phyloP scores from a whole-genome alignment of 1,284 basidiomycete genomes.

The Boletus chippewaensis region DNA sequence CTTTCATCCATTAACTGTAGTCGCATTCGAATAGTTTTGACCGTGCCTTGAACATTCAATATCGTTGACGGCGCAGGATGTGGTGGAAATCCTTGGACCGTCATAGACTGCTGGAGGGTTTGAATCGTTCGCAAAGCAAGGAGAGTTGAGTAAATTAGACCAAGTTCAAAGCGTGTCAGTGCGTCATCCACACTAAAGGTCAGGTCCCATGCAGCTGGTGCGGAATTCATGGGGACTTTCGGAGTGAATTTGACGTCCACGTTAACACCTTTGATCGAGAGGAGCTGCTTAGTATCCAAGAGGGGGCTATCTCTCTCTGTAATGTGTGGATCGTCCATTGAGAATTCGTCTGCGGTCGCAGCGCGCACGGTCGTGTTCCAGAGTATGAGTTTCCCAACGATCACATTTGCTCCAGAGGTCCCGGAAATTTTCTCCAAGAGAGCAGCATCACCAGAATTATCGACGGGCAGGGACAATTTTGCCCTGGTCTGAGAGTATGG shows the following conservation, averaged over 20 bases:
- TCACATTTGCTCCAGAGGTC: slow-evolving; percentile 31
- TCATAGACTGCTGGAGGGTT: slow-evolving; percentile 32
- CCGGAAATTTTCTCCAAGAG: slow-evolving; percentile 40
- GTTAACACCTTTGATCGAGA: slow-evolving; percentile 39
- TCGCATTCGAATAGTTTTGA: slow-evolving; percentile 43
- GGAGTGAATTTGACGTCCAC: slow-evolving; percentile 35
- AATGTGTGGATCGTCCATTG: slow-evolving; percentile 56
- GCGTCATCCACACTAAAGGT: slow-evolving; percentile 32
- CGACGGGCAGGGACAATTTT: slow-evolving; percentile 51
- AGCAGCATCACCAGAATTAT: slow-evolving; percentile 54
- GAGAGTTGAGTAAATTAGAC: slow-evolving; percentile 69
- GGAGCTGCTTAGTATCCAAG: slow-evolving; percentile 42
- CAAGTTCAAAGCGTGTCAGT: slow-evolving; percentile 51
- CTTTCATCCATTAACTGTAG: slow-evolving; percentile 45
- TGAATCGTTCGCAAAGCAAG: slow-evolving; percentile 56
- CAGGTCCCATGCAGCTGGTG: slow-evolving; percentile 13
- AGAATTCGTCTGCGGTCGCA: slow-evolving; percentile 57
- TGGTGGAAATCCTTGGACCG: slow-evolving; percentile 10
- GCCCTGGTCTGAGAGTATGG: slow-evolving; percentile 42
- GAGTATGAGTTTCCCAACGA: slow-evolving; percentile 39
- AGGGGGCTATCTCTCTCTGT: slow-evolving; percentile 43
- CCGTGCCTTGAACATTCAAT: slow-evolving; percentile 30
- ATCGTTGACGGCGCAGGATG: slow-evolving; percentile 13
- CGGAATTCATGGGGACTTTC: slow-evolving; percentile 12
- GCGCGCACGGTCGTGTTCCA: slow-evolving; percentile 48